phyloP scores from a whole-genome alignment of 2,329 filamentous ascomycete genomes.

The Atkinsonella texensis region DNA sequence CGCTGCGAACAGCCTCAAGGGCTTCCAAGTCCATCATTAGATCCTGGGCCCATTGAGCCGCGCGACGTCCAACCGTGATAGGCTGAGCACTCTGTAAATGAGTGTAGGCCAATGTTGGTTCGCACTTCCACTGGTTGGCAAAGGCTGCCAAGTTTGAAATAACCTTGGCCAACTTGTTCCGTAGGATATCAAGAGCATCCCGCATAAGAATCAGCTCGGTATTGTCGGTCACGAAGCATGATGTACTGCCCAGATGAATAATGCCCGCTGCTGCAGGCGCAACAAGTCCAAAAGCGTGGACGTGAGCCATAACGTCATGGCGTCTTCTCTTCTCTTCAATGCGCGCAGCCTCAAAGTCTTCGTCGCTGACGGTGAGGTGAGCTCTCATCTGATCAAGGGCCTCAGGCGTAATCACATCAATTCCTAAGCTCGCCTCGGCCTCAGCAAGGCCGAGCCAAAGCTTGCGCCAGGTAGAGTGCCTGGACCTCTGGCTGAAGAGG shows the following conservation, averaged over 20 bases:
- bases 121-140: conserved; percentile 58
- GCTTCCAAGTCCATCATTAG: conserved; percentile 56
- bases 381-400: conserved; percentile 66
- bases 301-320: conserved; percentile 56
- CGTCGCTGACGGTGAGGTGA: conserved; percentile 63
- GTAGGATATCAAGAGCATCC: conserved; percentile 57
- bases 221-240: conserved; percentile 53
- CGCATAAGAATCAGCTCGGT: conserved; percentile 60
- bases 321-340: conserved; percentile 64
- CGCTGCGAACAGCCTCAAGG: conserved; percentile 55
- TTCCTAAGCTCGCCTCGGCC: conserved; percentile 67
- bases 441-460: conserved; percentile 81
- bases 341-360: conserved; percentile 62
- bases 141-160: conserved; percentile 64
- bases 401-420: conserved; percentile 56
- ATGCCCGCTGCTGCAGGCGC: conserved; percentile 71
- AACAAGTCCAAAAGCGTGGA: conserved; percentile 61
- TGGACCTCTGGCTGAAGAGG: conserved; percentile 66
- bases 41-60: conserved; percentile 58
- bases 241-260: conserved; percentile 54
- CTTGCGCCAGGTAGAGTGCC: conserved; percentile 69
- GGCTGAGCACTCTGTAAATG: conserved; percentile 52
- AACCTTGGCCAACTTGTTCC: conserved; percentile 67
- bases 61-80: conserved; percentile 12
- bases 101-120: conserved; percentile 66